Conservation (phyloP, 148 eudicot species). For the Chenopodium suecicum region DNA sequence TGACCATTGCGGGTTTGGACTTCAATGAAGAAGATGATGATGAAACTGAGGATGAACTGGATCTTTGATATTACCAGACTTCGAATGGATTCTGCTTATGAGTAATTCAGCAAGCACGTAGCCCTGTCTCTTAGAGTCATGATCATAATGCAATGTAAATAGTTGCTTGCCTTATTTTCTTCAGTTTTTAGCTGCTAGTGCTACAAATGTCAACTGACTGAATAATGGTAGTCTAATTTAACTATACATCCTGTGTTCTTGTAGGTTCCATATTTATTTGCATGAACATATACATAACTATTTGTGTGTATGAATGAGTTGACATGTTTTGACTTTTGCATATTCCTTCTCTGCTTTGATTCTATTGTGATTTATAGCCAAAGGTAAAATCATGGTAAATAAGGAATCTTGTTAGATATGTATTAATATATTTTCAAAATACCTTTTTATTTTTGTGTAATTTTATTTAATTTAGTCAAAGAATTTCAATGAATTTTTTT, state of each 20-base stretch:
- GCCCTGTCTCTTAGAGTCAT: background rate
- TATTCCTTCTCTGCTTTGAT: no score
- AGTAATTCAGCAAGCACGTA: background rate
- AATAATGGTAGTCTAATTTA: background rate
- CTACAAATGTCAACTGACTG: background rate
- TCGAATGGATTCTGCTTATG: background rate
- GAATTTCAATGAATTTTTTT: no score
- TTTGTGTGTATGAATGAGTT: no score
- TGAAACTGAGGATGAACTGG: constrained; percentile 18
- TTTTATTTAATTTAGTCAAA: no score
- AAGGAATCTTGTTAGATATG: no score
- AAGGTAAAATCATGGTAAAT: no score
- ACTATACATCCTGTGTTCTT: background rate
- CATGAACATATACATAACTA: background rate
- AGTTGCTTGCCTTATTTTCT: background rate
- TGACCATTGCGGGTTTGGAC: constrained; percentile 70
- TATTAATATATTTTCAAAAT: no score
- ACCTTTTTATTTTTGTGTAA: no score
- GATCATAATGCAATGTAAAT: constrained; percentile 3
- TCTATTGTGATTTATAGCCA: no score
- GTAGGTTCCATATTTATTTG: background rate
- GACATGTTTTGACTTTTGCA: no score
- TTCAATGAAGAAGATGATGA: constrained; percentile 47
- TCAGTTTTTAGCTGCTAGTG: background rate
- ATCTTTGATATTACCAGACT: constrained; percentile 1